Evolutionary conservation across 352 stramenopile species (phyloP).

Genomic region (Elongisporangium anandrum): DNA sequence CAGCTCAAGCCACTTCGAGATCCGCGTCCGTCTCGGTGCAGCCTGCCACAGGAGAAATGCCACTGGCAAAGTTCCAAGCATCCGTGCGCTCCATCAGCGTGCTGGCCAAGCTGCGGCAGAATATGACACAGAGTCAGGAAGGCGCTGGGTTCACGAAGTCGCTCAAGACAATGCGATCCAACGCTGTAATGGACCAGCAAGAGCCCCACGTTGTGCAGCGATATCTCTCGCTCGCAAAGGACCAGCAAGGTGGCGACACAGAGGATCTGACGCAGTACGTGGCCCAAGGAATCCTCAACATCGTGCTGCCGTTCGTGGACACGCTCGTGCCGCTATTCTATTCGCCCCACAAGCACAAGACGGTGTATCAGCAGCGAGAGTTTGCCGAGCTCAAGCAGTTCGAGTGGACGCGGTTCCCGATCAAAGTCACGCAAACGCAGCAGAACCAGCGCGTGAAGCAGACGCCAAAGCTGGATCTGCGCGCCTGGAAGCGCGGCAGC

Average conservation of each 20-base stretch:
- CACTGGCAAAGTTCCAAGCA: background rate
- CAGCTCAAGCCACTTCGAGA: background rate
- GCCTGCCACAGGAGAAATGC: background rate
- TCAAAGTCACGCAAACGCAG: background rate
- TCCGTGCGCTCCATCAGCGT: conserved; percentile 1
- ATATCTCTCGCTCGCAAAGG: background rate
- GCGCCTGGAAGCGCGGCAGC: background rate
- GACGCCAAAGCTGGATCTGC: background rate
- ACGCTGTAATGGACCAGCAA: conserved; percentile 33
- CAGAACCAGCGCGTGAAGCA: background rate
- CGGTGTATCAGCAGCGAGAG: background rate
- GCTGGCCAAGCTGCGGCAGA: background rate
- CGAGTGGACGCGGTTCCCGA: background rate
- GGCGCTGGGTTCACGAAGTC: conserved; percentile 8
- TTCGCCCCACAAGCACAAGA: background rate
- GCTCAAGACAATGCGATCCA: conserved; percentile 18
- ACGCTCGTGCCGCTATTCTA: background rate
- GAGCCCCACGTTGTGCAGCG: conserved; percentile 32
- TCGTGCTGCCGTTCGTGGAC: background rate
- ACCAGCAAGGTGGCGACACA: background rate
- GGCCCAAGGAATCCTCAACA: background rate
- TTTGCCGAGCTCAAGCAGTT: background rate
- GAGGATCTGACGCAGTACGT: background rate
- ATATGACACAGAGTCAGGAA: conserved; percentile 3
- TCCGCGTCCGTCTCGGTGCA: conserved; percentile 1